Conservation (phyloP, 345 rosid genomes). For the Salix dunnii region DNA sequence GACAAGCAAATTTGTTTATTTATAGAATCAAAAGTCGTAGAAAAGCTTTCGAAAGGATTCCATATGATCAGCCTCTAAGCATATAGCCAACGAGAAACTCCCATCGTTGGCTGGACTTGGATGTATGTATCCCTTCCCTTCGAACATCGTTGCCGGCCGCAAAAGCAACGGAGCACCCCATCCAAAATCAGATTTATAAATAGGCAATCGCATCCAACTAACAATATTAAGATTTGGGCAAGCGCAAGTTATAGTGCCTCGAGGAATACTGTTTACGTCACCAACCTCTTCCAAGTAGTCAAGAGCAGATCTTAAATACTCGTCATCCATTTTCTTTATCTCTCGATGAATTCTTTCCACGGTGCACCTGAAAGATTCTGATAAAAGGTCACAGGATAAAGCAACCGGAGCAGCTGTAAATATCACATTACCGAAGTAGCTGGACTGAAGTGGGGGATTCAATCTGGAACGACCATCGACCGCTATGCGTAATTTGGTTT, state of each 20-base stretch:
- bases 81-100: too few relatives aligned
- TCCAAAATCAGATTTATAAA: too few relatives aligned
- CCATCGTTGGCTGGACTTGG: too few relatives aligned
- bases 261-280: background rate
- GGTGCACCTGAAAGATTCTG: background rate
- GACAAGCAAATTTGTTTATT: too few relatives aligned
- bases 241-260: background rate
- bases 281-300: background rate
- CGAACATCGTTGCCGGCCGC: too few relatives aligned
- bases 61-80: too few relatives aligned
- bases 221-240: background rate
- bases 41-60: too few relatives aligned
- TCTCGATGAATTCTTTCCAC: background rate
- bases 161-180: too few relatives aligned
- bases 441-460: constrained; percentile 1
- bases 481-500: background rate
- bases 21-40: too few relatives aligned
- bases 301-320: constrained; percentile 5
- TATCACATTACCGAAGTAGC: background rate
- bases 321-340: constrained; percentile 7
- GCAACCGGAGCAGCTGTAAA: background rate
- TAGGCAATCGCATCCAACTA: background rate
- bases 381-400: background rate
- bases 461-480: constrained; percentile 3
- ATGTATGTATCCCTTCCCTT: too few relatives aligned